phyloP scores from a whole-genome alignment of 345 rosid species.

The Populus davidiana region DNA sequence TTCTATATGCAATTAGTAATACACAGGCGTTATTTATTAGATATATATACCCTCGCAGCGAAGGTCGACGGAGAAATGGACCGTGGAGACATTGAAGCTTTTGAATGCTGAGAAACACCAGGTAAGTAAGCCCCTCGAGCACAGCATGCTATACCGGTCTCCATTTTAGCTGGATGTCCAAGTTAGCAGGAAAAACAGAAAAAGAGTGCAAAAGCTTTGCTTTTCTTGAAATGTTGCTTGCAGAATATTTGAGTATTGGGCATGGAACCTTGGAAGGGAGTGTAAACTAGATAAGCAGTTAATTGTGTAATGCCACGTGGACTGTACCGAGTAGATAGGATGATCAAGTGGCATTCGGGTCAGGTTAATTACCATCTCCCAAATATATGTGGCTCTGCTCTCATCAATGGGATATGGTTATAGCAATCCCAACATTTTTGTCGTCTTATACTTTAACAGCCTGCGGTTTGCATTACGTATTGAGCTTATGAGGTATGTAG shows the following conservation, averaged over 20 bases:
- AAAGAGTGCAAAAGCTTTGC: neutral
- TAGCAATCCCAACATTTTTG: neutral
- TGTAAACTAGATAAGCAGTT: constrained; percentile 41
- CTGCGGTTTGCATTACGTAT: neutral
- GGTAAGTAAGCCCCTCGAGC: constrained; percentile 65
- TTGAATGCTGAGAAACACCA: constrained; percentile 61
- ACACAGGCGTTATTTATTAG: neutral
- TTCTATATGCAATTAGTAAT: neutral
- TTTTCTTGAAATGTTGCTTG: neutral
- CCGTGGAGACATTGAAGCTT: constrained; percentile 53
- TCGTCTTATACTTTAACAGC: neutral
- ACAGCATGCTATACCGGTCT: constrained; percentile 60
- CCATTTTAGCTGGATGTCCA: constrained; percentile 40
- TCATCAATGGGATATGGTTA: constrained; percentile 13
- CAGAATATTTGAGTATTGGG: neutral
- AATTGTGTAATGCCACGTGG: constrained; percentile 38
- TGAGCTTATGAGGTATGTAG: neutral
- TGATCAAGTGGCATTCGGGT: constrained; percentile 13
- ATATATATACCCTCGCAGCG: constrained; percentile 53
- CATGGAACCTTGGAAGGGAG: constrained; percentile 6
- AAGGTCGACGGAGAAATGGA: constrained; percentile 50
- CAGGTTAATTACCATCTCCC: constrained; percentile 36
- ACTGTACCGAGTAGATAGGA: constrained; percentile 23
- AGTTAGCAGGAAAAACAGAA: neutral
- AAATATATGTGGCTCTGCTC: constrained; percentile 41